A percentile compares a stretch with the other conserved stretches of the same genome.
These are phyloP conservation scores for Tuber indicum DNA, from an alignment of 495 filamentous ascomycete genomes.

Conservation along the genomic window DNA sequence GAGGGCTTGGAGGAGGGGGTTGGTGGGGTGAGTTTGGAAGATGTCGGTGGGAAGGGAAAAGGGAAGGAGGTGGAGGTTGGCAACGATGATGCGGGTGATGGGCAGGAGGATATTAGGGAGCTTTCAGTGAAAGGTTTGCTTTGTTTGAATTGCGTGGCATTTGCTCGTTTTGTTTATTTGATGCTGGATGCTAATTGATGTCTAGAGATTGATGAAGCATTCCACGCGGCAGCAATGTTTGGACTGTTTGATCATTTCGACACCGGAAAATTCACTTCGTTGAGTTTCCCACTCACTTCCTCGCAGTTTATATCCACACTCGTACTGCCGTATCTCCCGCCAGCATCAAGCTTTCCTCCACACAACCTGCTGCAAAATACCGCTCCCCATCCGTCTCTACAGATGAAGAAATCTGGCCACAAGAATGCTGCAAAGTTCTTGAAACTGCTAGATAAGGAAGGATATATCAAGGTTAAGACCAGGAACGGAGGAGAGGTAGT, in stretches of 20 bases:
- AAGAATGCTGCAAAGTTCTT: conserved; percentile 71
- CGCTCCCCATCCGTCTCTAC: conserved; percentile 53
- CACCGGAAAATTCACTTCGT: conserved; percentile 52
- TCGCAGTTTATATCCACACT: conserved; percentile 61
- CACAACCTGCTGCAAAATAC: conserved; percentile 32
- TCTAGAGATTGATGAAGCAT: conserved; percentile 62
- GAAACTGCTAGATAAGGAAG: conserved; percentile 61
- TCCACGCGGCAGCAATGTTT: conserved; percentile 62
- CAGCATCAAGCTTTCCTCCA: conserved; percentile 47
- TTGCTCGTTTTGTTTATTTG: neutral
- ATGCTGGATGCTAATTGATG: conserved; percentile 8
- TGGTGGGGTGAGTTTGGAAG: conserved; percentile 46
- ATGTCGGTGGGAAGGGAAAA: conserved; percentile 30
- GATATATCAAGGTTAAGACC: conserved; percentile 60
- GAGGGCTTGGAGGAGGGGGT: conserved; percentile 48
- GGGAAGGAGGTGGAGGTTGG: conserved; percentile 31
- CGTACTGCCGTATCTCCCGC: conserved; percentile 61
- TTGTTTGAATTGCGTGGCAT: neutral
- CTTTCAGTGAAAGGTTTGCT: conserved; percentile 53
- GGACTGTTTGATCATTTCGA: conserved; percentile 52
- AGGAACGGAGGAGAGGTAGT: conserved; percentile 60
- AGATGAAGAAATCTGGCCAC: conserved; percentile 70
- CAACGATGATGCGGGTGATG: conserved; percentile 35
- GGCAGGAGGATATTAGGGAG: conserved; percentile 47
- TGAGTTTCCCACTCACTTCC: conserved; percentile 58